These are phyloP conservation scores for Hypholoma fasciculare DNA, from an alignment of 768 basidiomycete species.

Conservation along the genomic window DNA sequence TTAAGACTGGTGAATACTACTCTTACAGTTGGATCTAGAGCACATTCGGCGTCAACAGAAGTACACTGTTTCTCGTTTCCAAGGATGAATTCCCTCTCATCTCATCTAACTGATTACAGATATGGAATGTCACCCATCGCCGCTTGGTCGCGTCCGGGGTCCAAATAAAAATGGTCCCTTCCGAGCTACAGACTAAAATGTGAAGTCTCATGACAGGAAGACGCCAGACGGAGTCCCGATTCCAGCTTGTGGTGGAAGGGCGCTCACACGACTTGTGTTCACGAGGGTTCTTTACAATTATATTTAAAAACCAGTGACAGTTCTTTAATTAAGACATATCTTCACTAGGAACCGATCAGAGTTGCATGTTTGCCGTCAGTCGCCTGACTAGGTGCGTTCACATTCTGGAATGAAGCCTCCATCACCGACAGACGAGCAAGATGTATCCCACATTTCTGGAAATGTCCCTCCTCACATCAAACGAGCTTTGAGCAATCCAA, in stretches of 20 bases:
- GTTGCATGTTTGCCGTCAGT: too few relatives aligned
- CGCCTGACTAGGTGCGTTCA: too few relatives aligned
- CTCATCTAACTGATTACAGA: conserved; percentile 30
- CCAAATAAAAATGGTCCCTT: conserved; percentile 56
- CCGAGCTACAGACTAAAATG: conserved; percentile 22
- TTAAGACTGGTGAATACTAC: conserved; percentile 54
- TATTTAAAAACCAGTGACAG: too few relatives aligned
- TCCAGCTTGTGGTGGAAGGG: too few relatives aligned
- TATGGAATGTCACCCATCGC: conserved; percentile 55
- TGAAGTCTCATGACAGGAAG: background rate
- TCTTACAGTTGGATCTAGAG: conserved; percentile 45
- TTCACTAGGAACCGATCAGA: too few relatives aligned
- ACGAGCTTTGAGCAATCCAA: background rate
- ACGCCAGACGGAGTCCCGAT: too few relatives aligned
- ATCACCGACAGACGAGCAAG: background rate
- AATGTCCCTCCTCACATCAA: background rate
- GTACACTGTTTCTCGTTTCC: conserved; percentile 24
- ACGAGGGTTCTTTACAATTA: too few relatives aligned
- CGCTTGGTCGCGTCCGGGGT: conserved; percentile 55
- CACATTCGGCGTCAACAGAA: conserved; percentile 51
- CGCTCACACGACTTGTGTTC: too few relatives aligned
- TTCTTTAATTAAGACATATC: too few relatives aligned
- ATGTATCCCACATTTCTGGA: background rate
- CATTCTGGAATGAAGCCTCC: too few relatives aligned
- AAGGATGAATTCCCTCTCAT: background rate